phyloP scores from a whole-genome alignment of 164 flowering plant genomes.

The Cinnamomum chago region DNA sequence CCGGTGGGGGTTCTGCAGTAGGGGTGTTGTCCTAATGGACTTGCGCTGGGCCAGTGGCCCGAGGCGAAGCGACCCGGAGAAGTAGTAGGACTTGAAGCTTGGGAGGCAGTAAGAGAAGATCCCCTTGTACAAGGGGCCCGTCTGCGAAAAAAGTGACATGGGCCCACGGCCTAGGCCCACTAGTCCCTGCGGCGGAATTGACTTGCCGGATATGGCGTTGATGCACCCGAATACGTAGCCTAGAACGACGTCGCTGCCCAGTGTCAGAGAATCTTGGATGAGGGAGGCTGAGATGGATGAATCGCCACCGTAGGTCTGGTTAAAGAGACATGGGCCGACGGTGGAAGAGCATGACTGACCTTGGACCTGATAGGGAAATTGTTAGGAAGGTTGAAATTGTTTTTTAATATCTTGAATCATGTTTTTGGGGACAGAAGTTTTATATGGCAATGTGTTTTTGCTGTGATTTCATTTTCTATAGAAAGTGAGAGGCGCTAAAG shows the following conservation, averaged over 20 bases:
- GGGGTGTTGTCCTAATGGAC: conserved; percentile 63
- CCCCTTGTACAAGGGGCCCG: conserved; percentile 56
- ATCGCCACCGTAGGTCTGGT: conserved; percentile 77
- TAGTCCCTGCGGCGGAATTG: conserved; percentile 86
- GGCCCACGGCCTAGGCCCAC: conserved; percentile 91
- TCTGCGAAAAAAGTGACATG: conserved; percentile 67
- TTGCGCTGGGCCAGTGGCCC: conserved; percentile 78
- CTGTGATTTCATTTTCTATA: too few relatives aligned
- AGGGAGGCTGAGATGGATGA: conserved; percentile 64
- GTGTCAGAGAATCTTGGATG: conserved; percentile 44
- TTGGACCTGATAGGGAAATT: conserved; percentile 36
- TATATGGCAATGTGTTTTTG: too few relatives aligned
- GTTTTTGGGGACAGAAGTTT: too few relatives aligned
- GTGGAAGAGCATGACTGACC: conserved; percentile 55
- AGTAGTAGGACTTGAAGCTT: conserved; percentile 75
- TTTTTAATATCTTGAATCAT: too few relatives aligned
- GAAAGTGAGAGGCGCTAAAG: too few relatives aligned
- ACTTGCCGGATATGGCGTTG: conserved; percentile 41
- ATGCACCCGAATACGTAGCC: conserved; percentile 72
- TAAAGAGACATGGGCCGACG: conserved; percentile 51
- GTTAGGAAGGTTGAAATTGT: too few relatives aligned
- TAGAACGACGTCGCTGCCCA: conserved; percentile 46
- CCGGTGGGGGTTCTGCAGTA: conserved; percentile 68
- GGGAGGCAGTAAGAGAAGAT: conserved; percentile 88
- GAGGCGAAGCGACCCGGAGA: conserved; percentile 83